Evolutionary conservation across 257 asterid genomes (phyloP).

Genomic region (Fraxinus cuspidata): DNA sequence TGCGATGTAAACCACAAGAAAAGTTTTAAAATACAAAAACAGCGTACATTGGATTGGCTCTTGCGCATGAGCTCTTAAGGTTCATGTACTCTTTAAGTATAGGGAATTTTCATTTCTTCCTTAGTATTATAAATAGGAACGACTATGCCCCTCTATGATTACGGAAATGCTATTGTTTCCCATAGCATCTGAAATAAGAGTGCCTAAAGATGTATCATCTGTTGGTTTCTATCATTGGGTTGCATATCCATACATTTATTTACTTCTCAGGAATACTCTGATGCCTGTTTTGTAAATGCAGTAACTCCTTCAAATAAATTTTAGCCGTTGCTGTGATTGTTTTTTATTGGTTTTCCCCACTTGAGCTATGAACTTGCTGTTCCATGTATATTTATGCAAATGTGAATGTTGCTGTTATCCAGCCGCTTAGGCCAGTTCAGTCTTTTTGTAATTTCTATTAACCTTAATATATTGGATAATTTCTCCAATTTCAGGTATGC

Average conservation of each 20-base stretch:
- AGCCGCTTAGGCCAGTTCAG: neutral
- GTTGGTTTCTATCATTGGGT: neutral
- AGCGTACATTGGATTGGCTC: neutral
- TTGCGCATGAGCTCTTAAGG: neutral
- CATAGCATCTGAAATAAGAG: neutral
- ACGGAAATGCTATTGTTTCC: neutral
- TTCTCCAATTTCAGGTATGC: conserved; percentile 6
- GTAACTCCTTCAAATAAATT: neutral
- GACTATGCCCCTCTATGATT: neutral
- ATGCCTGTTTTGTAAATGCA: neutral
- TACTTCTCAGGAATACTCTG: neutral
- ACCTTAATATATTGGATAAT: neutral
- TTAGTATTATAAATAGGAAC: neutral
- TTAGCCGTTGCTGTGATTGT: neutral
- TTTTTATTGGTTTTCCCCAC: neutral
- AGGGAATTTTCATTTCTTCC: neutral
- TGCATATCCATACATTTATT: neutral
- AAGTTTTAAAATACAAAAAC: neutral
- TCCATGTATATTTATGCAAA: neutral
- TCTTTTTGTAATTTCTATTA: neutral
- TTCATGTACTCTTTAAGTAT: neutral
- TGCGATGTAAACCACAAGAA: neutral
- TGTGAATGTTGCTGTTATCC: neutral
- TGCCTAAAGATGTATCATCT: neutral
- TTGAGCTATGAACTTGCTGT: neutral